These are phyloP conservation scores for Aspergillus steynii DNA, from an alignment of 495 filamentous ascomycete species.

Conservation along the genomic window DNA sequence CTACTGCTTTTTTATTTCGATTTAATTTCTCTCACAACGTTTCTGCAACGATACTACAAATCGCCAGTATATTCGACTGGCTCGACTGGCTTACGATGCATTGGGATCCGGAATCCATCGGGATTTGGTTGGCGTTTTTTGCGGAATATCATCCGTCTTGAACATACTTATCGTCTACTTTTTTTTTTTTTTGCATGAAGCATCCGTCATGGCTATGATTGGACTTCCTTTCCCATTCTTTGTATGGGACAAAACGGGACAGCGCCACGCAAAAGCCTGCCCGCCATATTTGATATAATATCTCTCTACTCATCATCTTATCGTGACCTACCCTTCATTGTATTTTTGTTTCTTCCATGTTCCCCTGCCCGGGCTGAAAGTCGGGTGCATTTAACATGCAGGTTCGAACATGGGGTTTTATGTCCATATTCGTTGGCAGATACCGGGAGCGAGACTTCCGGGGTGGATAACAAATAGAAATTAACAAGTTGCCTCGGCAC, in stretches of 20 bases:
- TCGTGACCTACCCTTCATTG: background rate
- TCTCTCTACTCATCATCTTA: background rate
- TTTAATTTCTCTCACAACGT: background rate
- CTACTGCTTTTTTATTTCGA: background rate
- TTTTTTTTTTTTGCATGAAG: slow-evolving; percentile 13
- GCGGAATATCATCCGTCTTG: background rate
- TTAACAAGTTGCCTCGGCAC: slow-evolving; percentile 5
- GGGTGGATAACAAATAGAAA: slow-evolving; percentile 12
- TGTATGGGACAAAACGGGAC: background rate
- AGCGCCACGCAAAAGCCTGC: background rate
- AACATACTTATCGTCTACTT: background rate
- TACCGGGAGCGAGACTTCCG: slow-evolving; percentile 12
- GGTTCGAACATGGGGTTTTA: slow-evolving; percentile 13
- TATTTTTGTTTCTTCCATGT: slow-evolving; percentile 18
- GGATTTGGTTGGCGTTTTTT: slow-evolving; percentile 15
- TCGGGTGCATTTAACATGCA: slow-evolving; percentile 8
- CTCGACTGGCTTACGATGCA: slow-evolving; percentile 24
- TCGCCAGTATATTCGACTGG: slow-evolving; percentile 21
- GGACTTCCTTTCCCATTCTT: background rate
- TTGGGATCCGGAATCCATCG: slow-evolving; percentile 17
- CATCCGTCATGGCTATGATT: background rate
- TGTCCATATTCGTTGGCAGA: slow-evolving; percentile 24
- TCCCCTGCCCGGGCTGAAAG: slow-evolving; percentile 2
- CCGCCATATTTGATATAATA: background rate
- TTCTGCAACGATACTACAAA: slow-evolving; percentile 18